Conservation (phyloP, 1,284 basidiomycete species). For the Trichosporon sp. region DNA sequence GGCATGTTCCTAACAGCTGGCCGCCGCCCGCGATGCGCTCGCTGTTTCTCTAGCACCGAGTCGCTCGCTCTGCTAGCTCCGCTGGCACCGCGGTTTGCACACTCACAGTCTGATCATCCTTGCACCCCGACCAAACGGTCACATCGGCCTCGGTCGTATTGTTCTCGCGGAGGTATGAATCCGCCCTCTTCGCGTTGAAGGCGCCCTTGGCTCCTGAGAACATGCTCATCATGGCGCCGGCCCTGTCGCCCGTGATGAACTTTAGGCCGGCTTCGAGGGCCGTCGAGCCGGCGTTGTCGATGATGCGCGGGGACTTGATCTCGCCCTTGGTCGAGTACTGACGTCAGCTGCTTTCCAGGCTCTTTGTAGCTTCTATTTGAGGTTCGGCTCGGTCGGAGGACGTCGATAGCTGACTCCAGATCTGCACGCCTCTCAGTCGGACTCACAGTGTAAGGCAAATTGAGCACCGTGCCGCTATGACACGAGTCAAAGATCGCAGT, state of each 20-base stretch:
- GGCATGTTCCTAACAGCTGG: neutral
- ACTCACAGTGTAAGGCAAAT: slow-evolving; percentile 50
- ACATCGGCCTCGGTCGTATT: slow-evolving; percentile 73
- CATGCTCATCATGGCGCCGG: slow-evolving; percentile 58
- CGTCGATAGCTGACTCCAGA: neutral
- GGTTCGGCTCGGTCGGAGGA: too few species aligned
- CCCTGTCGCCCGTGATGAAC: slow-evolving; percentile 59
- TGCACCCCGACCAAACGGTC: slow-evolving; percentile 75
- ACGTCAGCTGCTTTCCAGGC: slow-evolving; percentile 2
- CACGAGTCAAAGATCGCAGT: slow-evolving; percentile 76
- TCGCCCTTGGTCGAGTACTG: slow-evolving; percentile 86
- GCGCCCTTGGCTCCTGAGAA: slow-evolving; percentile 33
- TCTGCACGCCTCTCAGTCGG: neutral
- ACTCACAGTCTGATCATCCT: slow-evolving; percentile 71
- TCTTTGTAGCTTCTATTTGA: too few species aligned
- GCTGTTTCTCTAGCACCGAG: too few species aligned
- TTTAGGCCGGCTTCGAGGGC: slow-evolving; percentile 52
- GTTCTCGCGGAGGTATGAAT: slow-evolving; percentile 28
- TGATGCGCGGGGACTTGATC: slow-evolving; percentile 83
- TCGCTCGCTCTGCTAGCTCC: too few species aligned
- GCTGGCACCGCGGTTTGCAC: neutral
- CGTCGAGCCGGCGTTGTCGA: slow-evolving; percentile 69
- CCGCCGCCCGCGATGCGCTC: too few species aligned
- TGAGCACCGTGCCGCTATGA: slow-evolving; percentile 48
- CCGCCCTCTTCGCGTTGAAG: slow-evolving; percentile 29